Base-by-base conservation (phyloP, 1,284 basidiomycete species). In the Tranzscheliella williamsii region DNA sequence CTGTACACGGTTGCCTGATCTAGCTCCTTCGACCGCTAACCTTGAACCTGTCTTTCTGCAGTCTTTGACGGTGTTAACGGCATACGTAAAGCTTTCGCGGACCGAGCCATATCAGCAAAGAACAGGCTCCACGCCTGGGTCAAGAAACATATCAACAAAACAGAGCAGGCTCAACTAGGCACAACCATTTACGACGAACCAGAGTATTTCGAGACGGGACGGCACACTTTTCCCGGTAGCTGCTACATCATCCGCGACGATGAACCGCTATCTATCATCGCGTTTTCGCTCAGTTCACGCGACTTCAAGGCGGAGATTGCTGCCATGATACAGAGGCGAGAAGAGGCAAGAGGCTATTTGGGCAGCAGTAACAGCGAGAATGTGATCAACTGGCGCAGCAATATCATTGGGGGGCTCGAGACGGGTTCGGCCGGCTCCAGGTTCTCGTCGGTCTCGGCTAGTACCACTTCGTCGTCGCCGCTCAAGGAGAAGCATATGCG, bases 251-350 rank as follows among this genome's bases (percentile, higher is more conserved):
- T 73, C 6, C 54, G 71, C 15, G 67, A 72, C 30, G 60, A 70
- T 30, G 71, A 73, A 41, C 71, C 71, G 5, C 50, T 73, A 24
- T 70, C 67, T 11, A 68, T 73, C 53, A 53, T 73, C 33, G 70
- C 70, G 1, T 73, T 62, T 27, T 70, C 69, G 11, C 60, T 73
- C 34, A 70, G 63, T 38, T 72, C 61, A n/a, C 52, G 55, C 18
- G 68, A 70, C 42, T 70, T 70, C 29, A 41, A 60, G 17, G 26
- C 45, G 21, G 70, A 70, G 38, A 41, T 72, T 32, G 51, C 53
- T 11, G 46, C 43, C 12, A 44, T 51, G 1, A 29, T 30, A 18
- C 48, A 45, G 33, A 41, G 50, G 20, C 52, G 37, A 11, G 47
- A 60, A 12, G 49, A 51, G 8, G 40, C 44, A 15, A 40, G 21